Base-by-base conservation (phyloP, 768 basidiomycete species). In the Trametes cubensis region DNA sequence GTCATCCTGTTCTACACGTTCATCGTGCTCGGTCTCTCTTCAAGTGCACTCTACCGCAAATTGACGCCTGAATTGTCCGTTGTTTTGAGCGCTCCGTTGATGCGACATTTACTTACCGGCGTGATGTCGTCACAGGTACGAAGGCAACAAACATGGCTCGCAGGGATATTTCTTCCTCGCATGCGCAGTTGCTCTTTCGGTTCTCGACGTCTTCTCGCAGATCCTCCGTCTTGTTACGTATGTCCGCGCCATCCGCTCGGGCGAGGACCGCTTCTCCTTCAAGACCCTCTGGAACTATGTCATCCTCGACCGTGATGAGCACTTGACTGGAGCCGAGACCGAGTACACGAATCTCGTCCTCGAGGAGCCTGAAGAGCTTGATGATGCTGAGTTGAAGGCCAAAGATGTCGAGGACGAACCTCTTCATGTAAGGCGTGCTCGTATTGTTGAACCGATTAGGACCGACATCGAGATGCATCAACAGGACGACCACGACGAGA, bases 11-110 rank as follows among this genome's bases (percentile, higher is more conserved):
- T 94, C 75, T 88, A 89, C 70, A 74, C 66, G 14, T 77, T 90
- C 21, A 77, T 80, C 55, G 73, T 78, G 1, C 71, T 95, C 42
- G 92, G 92, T 5, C 84, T 88, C 71, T 79, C 85, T 15, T 75
- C 87, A 21, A 88, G 88, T 67, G 80, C 80, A 2, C 71, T 91
- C 23, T 97, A 98, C 74, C 80, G 79, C 46, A 91, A 91, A 65
- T 73, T 88, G 53, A 94, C 92, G 0, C 92, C 92, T 3, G 81
- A 95, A 74, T 86, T 94, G 89, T 95, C 74, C 70, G 88, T 80
- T n/a, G 46, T 51, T 48, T 34, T 46, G 52, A 56, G 49, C 58
- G 48, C 57, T 60, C 42, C 39, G 45, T 25, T 39, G 15, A 23
- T 40, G 40, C 42, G 25, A 58, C 55, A 34, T 41, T 41, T 40